Base-by-base conservation (phyloP, 345 rosid species). In the Gossypium thurberi region DNA sequence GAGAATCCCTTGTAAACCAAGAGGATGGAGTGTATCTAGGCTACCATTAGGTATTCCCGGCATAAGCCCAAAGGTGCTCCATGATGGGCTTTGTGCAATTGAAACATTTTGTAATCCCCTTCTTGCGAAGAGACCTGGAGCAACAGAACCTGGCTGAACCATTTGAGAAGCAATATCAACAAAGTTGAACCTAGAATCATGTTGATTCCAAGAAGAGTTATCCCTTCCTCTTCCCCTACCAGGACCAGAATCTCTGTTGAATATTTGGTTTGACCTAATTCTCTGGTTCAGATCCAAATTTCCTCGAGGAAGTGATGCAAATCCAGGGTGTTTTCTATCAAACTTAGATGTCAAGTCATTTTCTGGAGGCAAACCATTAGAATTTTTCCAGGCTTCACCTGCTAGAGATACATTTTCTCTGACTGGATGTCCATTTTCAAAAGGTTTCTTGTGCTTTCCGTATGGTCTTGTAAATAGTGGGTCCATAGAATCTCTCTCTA, bases 141-240 rank as follows among this genome's bases (percentile, higher is more conserved):
- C 77, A 74, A 91, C 79, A 71, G 90, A 48, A 5, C 88, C 86
- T 10, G 80, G 84, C 58, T 80, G 90, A 82, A 86, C 87, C 83
- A 90, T 81, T 78, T 89, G 98, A 64, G 95, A 85, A 61, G 97
- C 90, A 74, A 89, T 72, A 78, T 89, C 92, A 76, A 76, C 83
- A 43, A 88, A 68, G 80, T 74, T 85, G 64, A 94, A 88, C 78
- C 93, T 86, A 66, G 88, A 72, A 82, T 89, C 91, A 72, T 81
- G 87, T 66, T 82, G 94, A 69, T 66, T 80, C 98, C 98, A 94
- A 40, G 87, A 75, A 75, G 85, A 85, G 76, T 84, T 51, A 37
- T 87, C 91, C 82, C 87, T 88, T 75, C 92, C 98, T 81, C 97
- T 89, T 80, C 98, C 97, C 79, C 91, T 87, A 74, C 88, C 86